Evolutionary conservation across 129 eudicot species (phyloP), one percentile per base, ranked within the genome.

Genomic region (Lactuca sativa): DNA sequence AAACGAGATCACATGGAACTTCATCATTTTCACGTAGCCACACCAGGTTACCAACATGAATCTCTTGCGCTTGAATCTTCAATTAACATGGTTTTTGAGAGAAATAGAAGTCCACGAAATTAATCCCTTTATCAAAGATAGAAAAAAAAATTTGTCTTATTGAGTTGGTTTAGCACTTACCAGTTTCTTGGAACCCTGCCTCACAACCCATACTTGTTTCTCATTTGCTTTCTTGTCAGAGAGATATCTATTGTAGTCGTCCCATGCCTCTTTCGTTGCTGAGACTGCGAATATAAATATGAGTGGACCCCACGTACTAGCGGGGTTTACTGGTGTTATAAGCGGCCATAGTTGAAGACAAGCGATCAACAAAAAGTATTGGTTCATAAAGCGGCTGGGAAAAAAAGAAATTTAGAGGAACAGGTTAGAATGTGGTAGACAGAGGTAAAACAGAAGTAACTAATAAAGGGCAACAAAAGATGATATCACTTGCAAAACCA

Each of bases 311-410:
- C 99, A 93, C 21, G 99, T 87, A 83, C 95, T 93, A 62, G 92
- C 99, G 78, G 99, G 99, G 79, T 90, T 93, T 59, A 93, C 97
- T 40, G 99, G 99, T 6, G 99, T 93, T 59, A 93, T 93, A 12
- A 93, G 93, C 57, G 99, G 83, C 99, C 99, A 93, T 47, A 93
- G 90, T 81, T 93, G 99, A 73, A 93, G 99, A 82, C 99, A 93
- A 41, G 99, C 99, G 78, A 93, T 93, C 92, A 93, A 78, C 90
- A 93, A 80, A 82, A 93, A 93, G 88, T 93, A 90, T 77, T 93
- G 99, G 67, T 93, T 93, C 99, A 93, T 93, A 70, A 93, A 90
- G 52, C 99, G 99, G 86, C 99, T 93, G 97, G 71, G 74, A 56
- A 37, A 58, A 25, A 31, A 15, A 58, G 30, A 25, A 25, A 25